Conservation (phyloP, 2,329 filamentous ascomycete species). For the Pezicula neosporulosa region DNA sequence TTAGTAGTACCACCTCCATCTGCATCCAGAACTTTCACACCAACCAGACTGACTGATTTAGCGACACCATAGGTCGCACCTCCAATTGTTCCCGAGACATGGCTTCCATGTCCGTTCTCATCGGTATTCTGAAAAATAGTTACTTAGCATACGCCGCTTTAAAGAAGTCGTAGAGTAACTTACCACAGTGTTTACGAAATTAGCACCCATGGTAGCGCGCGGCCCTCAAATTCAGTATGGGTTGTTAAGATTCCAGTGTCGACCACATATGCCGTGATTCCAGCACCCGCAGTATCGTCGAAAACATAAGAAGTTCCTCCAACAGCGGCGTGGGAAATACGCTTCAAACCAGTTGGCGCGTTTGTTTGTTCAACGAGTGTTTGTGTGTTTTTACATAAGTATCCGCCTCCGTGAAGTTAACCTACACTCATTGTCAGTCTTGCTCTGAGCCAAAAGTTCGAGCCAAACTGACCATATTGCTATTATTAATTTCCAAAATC, state of each 20-base stretch:
- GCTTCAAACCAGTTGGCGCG: slow-evolving; percentile 34
- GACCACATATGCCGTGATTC: slow-evolving; percentile 31
- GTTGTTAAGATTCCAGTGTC: slow-evolving; percentile 29
- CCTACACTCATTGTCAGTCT: slow-evolving; percentile 29
- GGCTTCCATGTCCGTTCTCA: slow-evolving; percentile 35
- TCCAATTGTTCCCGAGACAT: slow-evolving; percentile 37
- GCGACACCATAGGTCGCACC: slow-evolving; percentile 35
- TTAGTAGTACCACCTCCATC: slow-evolving; percentile 42
- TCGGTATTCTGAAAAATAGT: slow-evolving; percentile 5
- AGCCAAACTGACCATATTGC: slow-evolving; percentile 22
- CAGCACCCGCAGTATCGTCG: slow-evolving; percentile 23
- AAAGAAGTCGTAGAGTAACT: not conserved
- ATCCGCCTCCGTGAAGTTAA: slow-evolving; percentile 53
- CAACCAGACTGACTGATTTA: slow-evolving; percentile 31
- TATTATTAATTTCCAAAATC: slow-evolving; percentile 45
- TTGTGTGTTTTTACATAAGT: slow-evolving; percentile 39
- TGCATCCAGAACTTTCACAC: slow-evolving; percentile 34
- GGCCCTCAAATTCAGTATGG: slow-evolving; percentile 20
- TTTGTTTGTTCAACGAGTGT: slow-evolving; percentile 47
- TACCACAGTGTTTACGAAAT: slow-evolving; percentile 10
- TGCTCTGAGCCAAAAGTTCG: not conserved
- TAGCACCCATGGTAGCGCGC: slow-evolving; percentile 23
- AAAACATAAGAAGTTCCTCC: not conserved
- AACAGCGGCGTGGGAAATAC: not conserved
- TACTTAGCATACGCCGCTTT: not conserved